Base-by-base conservation (phyloP, 2,329 filamentous ascomycete species). In the Rhexocercosporidium sp. region DNA sequence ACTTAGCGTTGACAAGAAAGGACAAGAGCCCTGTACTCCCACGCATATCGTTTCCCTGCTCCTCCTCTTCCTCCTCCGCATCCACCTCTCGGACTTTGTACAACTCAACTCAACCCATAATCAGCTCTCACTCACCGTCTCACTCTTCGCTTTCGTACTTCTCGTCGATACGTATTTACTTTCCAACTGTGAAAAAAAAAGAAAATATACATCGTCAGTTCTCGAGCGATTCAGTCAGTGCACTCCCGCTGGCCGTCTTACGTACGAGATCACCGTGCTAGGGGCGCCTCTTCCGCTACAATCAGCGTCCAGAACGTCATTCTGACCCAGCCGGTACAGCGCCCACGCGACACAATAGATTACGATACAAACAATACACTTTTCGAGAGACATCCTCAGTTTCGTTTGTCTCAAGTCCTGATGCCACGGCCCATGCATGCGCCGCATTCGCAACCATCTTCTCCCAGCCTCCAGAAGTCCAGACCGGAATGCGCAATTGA, bases 371-470 rank as follows among this genome's bases (percentile, higher is more conserved):
- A 34, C 22, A 44, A 44, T 44, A 20, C 51, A 54, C 37, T 54
- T 27, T 54, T 37, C 51, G 51, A 51, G 18, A 29, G 22, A 51
- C 31, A 41, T 44, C 39, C 22, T 20, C n/a, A 31, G n/a, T 29
- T 16, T 20, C 41, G 34, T n/a, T n/a, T 31, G 39, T 54, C 63
- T 66, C 69, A 67, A 74, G 64, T 68, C 65, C 64, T 70, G 70
- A 75, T 75, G 74, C 69, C 56, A 67, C 69, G 65, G 68, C 64
- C 59, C 56, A 70, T 72, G 70, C 56, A 70, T 72, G 70, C 69
- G 66, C 66, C 67, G 62, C 39, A 66, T 65, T 60, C 54, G 49
- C 54, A 53, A 37, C 56, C 59, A 64, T 49, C 59, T 64, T 54
- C 65, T 61, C 31, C 46, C 53, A 34, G 63, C 61, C n/a, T 70